phyloP scores from a whole-genome alignment of 805 yeast species.

The Teunomyces aglyptinius region DNA sequence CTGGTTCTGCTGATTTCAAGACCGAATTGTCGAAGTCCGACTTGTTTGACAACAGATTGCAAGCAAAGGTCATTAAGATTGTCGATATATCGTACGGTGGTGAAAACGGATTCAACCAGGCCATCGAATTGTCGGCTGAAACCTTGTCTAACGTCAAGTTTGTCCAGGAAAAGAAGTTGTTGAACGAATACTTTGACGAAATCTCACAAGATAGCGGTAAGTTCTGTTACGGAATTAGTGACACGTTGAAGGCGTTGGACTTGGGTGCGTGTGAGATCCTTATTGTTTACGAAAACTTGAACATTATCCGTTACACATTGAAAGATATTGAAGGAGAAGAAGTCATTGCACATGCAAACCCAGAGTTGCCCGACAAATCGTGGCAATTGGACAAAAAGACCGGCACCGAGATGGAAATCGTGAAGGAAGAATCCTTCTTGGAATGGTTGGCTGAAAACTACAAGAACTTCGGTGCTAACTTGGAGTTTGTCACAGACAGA shows the following conservation, averaged over 20 bases:
- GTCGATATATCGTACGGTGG: constrained; percentile 99
- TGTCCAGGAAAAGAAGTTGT: constrained; percentile 95
- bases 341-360: constrained; percentile 68
- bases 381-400: constrained; percentile 78
- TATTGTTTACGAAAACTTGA: constrained; percentile 91
- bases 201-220: constrained; percentile 96
- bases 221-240: constrained; percentile 96
- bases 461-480: constrained; percentile 87
- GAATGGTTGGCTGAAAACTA: constrained; percentile 99
- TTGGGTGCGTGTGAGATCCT: constrained; percentile 93
- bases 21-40: constrained; percentile 91
- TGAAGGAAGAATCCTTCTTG: constrained; percentile 78
- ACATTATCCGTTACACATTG: constrained; percentile 76
- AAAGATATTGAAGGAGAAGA: constrained; percentile 81
- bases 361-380: constrained; percentile 70
- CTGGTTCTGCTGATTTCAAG: constrained; percentile 99
- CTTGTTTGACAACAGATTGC: constrained; percentile 86
- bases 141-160: constrained; percentile 95
- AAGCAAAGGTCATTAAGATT: constrained; percentile 80
- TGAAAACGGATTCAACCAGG: constrained; percentile 99
- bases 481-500: constrained; percentile 95
- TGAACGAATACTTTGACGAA: constrained; percentile 91
- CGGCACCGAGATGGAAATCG: constrained; percentile 89
- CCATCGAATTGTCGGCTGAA: constrained; percentile 96
- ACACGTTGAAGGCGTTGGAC: constrained; percentile 93